Base-by-base conservation (phyloP, 495 filamentous ascomycete species). In the Parathielavia hyrcaniae region DNA sequence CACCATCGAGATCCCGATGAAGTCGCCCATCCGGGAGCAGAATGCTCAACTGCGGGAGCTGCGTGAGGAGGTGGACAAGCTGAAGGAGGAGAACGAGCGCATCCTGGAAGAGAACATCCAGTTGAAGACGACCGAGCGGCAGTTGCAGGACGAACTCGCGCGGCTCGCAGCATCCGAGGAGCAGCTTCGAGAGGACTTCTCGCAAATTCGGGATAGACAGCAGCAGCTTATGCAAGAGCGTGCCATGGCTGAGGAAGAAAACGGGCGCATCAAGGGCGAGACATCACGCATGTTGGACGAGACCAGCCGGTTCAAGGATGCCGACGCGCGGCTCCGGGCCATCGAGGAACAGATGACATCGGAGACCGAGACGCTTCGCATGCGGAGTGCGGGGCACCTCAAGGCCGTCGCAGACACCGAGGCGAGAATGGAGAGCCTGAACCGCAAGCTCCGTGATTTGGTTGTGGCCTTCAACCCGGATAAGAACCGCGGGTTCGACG, bases 391-490 rank as follows among this genome's bases (percentile, higher is more conserved):
- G 22, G 66, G 68, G 30, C 71, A 70, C 30, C 65, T 67, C 59
- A 66, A 63, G 45, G 58, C 70, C 12, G 77, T 83, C 58, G 73
- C 86, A 17, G 81, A 83, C 14, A 85, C 84, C 16, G 86, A 90
- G 62, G 76, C 74, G 54, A 84, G 81, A 60, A 67, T 97, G 49
- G 87, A 88, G 67, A 77, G 77, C n/a, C 69, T 95, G 41, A 95
- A 89, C 64, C 75, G 73, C 50, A 83, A 80, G 51, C 69, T 96
- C 20, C 77, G 84, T 58, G 80, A 88, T 20, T 75, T 88, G 49
- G 80, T 93, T 61, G 66, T 85, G 20, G 78, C 81, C 53, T 77
- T 80, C 14, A 85, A 81, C 55, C 80, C 82, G 0, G 69, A 74
- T 36, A 73, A 68, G 46, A 69, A 75, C 34, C 49, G 44, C 7